Conservation (phyloP, 805 yeast species). For the Saturnispora mendoncae region DNA sequence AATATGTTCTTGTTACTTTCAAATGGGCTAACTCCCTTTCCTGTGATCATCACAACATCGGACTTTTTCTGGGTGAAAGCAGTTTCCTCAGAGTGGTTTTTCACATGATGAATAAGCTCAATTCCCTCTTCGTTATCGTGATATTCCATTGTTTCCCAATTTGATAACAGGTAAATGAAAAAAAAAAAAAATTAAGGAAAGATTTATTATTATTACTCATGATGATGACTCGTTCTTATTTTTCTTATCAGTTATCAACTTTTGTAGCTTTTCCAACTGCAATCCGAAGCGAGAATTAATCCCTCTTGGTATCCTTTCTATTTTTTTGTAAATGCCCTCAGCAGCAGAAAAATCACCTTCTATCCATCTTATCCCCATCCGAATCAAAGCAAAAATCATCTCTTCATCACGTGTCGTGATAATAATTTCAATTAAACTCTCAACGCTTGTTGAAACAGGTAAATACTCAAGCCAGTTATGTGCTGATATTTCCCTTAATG, state of each 20-base stretch:
- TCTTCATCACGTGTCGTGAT: not conserved
- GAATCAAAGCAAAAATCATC: not conserved
- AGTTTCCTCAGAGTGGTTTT: not conserved
- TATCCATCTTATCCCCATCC: not conserved
- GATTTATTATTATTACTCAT: not conserved
- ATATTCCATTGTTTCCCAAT: not conserved
- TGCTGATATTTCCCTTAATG: not conserved
- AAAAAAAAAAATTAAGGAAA: not conserved
- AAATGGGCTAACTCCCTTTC: not conserved
- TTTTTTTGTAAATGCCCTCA: not conserved
- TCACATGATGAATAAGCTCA: not conserved
- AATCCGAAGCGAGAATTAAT: not conserved
- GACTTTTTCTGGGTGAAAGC: not conserved
- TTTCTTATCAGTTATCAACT: not conserved
- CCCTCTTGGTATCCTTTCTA: not conserved
- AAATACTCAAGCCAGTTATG: constrained; percentile 4
- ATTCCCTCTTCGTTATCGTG: not conserved
- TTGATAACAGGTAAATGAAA: not conserved
- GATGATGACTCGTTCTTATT: not conserved
- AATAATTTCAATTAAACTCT: not conserved
- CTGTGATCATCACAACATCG: constrained; percentile 16
- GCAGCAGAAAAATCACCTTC: not conserved
- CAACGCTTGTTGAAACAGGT: not conserved
- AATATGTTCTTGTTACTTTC: constrained; percentile 36
- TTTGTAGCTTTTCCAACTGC: not conserved